Evolutionary conservation across 495 filamentous ascomycete species (phyloP).

Genomic region (Aspergillus homomorphus): DNA sequence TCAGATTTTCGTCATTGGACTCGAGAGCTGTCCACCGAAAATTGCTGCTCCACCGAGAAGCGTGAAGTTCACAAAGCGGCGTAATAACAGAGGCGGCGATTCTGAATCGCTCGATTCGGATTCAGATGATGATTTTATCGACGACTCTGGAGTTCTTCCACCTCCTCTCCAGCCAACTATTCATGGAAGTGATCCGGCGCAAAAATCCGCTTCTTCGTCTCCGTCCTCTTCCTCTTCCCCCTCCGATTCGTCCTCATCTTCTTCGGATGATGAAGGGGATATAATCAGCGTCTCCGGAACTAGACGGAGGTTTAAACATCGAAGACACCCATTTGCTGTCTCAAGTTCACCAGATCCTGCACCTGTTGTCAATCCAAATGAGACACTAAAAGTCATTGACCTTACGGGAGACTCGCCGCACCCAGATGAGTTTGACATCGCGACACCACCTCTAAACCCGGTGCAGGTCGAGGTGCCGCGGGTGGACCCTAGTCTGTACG

Average conservation of each 20-base stretch:
- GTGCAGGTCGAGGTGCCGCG: conserved; percentile 6
- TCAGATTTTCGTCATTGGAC: conserved; percentile 51
- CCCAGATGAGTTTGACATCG: conserved; percentile 23
- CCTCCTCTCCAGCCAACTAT: background rate
- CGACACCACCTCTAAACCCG: conserved; percentile 32
- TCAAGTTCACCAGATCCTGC: conserved; percentile 14
- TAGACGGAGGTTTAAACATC: conserved; percentile 12
- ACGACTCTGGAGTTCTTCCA: conserved; percentile 23
- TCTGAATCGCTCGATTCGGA: conserved; percentile 41
- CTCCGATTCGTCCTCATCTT: no score
- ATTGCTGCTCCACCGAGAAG: conserved; percentile 27
- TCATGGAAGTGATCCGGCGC: conserved; percentile 21
- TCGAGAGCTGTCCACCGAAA: conserved; percentile 48
- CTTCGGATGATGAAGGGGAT: conserved; percentile 28
- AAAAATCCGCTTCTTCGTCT: conserved; percentile 14
- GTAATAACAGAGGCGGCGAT: conserved; percentile 24
- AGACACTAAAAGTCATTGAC: conserved; percentile 24
- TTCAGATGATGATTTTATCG: conserved; percentile 40
- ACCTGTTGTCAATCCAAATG: conserved; percentile 7
- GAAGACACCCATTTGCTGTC: conserved; percentile 6
- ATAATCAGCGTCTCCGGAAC: conserved; percentile 25
- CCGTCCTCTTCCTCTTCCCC: no score
- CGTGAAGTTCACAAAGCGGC: conserved; percentile 17
- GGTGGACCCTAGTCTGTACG: conserved; percentile 3
- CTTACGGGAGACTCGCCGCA: conserved; percentile 27